A percentile compares a stretch with the other conserved stretches of the same genome.
phyloP scores from a whole-genome alignment of 495 filamentous ascomycete species.

The Chaetomium tenue region DNA sequence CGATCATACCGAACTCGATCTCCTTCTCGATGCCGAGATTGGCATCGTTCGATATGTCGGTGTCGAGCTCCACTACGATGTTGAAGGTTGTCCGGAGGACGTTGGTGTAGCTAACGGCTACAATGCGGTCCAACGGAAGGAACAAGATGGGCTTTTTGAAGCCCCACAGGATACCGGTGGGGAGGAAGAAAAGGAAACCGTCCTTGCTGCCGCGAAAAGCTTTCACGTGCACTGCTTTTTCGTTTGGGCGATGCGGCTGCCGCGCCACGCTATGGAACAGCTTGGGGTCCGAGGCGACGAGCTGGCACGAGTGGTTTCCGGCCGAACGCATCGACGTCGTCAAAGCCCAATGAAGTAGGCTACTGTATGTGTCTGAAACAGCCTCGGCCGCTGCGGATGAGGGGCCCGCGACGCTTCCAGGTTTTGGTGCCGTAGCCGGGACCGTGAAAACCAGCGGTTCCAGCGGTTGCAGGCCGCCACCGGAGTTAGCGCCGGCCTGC shows the following conservation, averaged over 20 bases:
- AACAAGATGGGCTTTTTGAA: conserved; percentile 95
- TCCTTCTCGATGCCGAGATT: conserved; percentile 55
- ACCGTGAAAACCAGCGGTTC: conserved; percentile 88
- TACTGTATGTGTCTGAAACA: conserved; percentile 59
- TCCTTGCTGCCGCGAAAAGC: conserved; percentile 93
- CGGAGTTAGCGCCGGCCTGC: conserved; percentile 31
- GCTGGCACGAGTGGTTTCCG: conserved; percentile 51
- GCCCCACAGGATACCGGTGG: conserved; percentile 82
- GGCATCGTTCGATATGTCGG: conserved; percentile 24
- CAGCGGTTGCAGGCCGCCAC: conserved; percentile 32
- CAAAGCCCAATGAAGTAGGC: conserved; percentile 61
- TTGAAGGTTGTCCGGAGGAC: conserved; percentile 94
- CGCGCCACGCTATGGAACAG: conserved; percentile 74
- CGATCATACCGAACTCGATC: conserved; percentile 81
- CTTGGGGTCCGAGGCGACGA: conserved; percentile 67
- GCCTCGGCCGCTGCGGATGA: conserved; percentile 47
- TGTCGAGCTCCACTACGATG: conserved; percentile 66
- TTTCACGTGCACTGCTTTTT: conserved; percentile 89
- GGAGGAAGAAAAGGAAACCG: conserved; percentile 86
- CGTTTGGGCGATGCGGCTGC: conserved; percentile 82
- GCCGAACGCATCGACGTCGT: conserved; percentile 58
- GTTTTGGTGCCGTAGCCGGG: conserved; percentile 67
- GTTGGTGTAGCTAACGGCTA: conserved; percentile 81
- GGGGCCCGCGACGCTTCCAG: conserved; percentile 49
- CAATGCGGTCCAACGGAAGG: conserved; percentile 75